Percentiles rank a stretch among this genome's conserved stretches.
phyloP scores from a whole-genome alignment of 176 grass and related monocot genomes.

The Avena eriantha region DNA sequence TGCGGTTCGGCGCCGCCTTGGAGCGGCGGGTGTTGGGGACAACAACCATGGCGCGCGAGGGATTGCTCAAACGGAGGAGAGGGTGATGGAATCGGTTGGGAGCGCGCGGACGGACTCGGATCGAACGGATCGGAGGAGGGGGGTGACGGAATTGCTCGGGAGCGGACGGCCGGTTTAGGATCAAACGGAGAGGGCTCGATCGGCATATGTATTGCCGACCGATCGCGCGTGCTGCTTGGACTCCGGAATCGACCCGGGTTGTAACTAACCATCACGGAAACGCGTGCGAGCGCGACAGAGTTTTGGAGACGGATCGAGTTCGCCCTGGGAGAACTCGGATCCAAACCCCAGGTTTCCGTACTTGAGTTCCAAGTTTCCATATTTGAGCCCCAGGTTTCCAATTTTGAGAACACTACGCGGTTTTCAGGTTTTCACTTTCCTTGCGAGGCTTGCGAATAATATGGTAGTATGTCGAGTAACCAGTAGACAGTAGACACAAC shows the following conservation, averaged over 20 bases:
- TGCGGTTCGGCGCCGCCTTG: not conserved
- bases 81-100: not conserved
- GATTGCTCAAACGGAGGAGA: not conserved
- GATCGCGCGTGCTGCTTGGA: not conserved
- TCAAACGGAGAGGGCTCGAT: not conserved
- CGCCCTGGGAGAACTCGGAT: not conserved
- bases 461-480: not conserved
- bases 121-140: not conserved
- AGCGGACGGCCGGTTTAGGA: not conserved
- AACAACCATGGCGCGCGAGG: conserved; percentile 21
- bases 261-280: not conserved
- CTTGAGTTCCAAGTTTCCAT: not conserved
- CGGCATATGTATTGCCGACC: not conserved
- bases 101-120: not conserved
- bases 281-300: not conserved
- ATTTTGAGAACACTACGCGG: not conserved
- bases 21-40: conserved; percentile 7
- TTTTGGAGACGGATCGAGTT: not conserved
- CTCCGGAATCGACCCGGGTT: not conserved
- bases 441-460: not conserved
- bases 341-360: not conserved
- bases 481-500: not conserved
- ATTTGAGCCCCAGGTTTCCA: not conserved
- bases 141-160: not conserved
- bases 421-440: not conserved